Base-by-base conservation (phyloP, 176 grass and related monocot genomes). In the Carex littledalei region DNA sequence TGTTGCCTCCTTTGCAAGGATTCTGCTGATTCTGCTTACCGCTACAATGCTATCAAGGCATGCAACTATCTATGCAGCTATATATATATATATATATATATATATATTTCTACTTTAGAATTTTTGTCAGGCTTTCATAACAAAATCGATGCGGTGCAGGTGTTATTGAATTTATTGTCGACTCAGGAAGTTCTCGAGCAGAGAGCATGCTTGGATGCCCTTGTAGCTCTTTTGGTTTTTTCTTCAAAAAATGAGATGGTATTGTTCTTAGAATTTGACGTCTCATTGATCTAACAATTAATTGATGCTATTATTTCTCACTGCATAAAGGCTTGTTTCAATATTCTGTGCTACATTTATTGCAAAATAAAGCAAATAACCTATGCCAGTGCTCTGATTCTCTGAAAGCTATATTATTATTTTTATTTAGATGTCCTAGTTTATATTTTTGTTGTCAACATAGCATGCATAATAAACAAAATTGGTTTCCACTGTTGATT, bases 41-140 rank as follows among this genome's bases (percentile, higher is more conserved):
- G 88, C 5, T 68, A 90, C 79, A 32, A 88, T 65, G 86, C 91
- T n/a, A 75, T 93, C 83, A 93, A 90, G 88, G 91, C 90, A 86
- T 86, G n/a, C 17, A 55, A 14, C 22, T 59, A 61, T 32, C 22
- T 59, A 61, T 32, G 16, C 3, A 53, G 5, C 4, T 29, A 39
- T 39, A 39, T 39, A 5, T 39, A 21, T 29, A 20, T 45, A 49
- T 29, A 39, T 39, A 39, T 39, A 5, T 39, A 21, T 29, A 20
- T 45, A 49, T 8, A 29, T 14, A 49, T 34, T 61, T 21, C 17
- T 20, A 60, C 4, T 32, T 32, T 18, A 37, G 17, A 11, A 35
- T 41, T 60, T 10, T 60, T 88, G 9, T 0, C 1, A 63, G 26
- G 24, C 0, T 62, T 61, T 59, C 1, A 58, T 57, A 8, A 67